phyloP scores from a whole-genome alignment of 2,329 filamentous ascomycete genomes.

The Apiospora rasikravindrae region DNA sequence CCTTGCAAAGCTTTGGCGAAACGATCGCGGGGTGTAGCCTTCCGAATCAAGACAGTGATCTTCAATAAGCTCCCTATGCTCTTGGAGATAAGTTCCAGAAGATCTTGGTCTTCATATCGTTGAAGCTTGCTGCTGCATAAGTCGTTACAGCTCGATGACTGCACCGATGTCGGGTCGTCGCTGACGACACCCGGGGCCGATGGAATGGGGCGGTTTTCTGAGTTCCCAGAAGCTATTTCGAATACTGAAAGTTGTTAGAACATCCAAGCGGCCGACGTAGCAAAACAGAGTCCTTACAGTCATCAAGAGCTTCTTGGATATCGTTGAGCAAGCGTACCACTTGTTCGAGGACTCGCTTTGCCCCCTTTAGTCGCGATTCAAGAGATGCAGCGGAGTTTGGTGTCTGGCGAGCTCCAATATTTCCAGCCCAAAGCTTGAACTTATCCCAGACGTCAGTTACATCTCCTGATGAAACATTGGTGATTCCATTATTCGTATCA shows the following conservation, averaged over 20 bases:
- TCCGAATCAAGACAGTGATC: conserved; percentile 17
- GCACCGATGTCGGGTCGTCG: background rate
- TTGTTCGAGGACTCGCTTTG: conserved; percentile 19
- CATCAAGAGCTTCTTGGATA: conserved; percentile 23
- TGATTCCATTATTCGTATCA: background rate
- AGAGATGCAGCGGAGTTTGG: conserved; percentile 21
- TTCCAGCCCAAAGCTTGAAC: conserved; percentile 27
- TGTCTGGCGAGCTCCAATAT: conserved; percentile 21
- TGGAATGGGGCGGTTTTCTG: background rate
- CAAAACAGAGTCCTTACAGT: conserved; percentile 20
- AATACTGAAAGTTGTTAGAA: background rate
- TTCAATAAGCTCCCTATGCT: conserved; percentile 17
- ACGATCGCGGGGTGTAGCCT: conserved; percentile 19
- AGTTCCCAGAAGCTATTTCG: background rate
- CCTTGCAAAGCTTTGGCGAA: conserved; percentile 20
- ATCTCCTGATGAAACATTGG: background rate
- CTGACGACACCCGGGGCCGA: background rate
- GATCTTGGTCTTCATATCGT: conserved; percentile 10
- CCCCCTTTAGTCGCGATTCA: conserved; percentile 20
- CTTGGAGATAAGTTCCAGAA: conserved; percentile 18
- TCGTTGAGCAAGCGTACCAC: conserved; percentile 21
- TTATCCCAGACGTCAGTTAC: conserved; percentile 23
- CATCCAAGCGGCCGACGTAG: background rate
- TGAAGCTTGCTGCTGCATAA: background rate
- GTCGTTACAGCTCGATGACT: background rate